Evolutionary conservation across 2,329 filamentous ascomycete genomes (phyloP).

Genomic region (Aspergillus pseudoviridinutans): DNA sequence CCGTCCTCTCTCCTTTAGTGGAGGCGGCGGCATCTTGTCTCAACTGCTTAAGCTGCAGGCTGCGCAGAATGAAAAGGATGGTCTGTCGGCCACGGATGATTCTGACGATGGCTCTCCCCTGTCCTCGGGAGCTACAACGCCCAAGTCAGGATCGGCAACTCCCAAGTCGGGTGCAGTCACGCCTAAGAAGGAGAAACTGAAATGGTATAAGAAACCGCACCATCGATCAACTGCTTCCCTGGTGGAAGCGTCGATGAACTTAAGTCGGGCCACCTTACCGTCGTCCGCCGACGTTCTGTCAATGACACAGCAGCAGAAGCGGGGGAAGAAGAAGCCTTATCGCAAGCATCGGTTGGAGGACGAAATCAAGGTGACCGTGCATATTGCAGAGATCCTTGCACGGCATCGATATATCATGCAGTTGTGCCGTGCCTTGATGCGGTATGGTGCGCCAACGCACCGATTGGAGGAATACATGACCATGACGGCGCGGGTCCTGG

Average conservation of each 20-base stretch:
- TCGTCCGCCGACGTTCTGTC: conserved; percentile 21
- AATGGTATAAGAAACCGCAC: conserved; percentile 41
- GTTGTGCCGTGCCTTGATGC: conserved; percentile 80
- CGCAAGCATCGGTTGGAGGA: conserved; percentile 34
- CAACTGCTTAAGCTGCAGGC: conserved; percentile 68
- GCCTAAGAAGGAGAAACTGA: conserved; percentile 36
- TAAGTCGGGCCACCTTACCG: conserved; percentile 31
- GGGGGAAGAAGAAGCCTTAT: conserved; percentile 15
- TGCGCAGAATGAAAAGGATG: conserved; percentile 38
- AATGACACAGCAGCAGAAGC: conserved; percentile 17
- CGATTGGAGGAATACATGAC: conserved; percentile 83
- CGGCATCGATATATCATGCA: conserved; percentile 80
- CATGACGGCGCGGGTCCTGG: conserved; percentile 79
- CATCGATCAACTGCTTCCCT: conserved; percentile 38
- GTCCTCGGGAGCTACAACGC: conserved; percentile 27
- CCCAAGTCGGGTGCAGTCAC: conserved; percentile 29
- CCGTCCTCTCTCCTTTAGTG: conserved; percentile 23
- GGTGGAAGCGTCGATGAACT: conserved; percentile 35
- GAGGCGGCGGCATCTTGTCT: conserved; percentile 59
- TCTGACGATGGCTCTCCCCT: conserved; percentile 27
- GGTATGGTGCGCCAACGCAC: conserved; percentile 85
- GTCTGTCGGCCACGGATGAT: conserved; percentile 26
- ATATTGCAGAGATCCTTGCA: conserved; percentile 66
- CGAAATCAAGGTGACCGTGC: conserved; percentile 54
- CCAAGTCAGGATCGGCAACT: conserved; percentile 15